These are phyloP conservation scores for Amanita rubescens DNA, from an alignment of 768 basidiomycete species.

Conservation along the genomic window DNA sequence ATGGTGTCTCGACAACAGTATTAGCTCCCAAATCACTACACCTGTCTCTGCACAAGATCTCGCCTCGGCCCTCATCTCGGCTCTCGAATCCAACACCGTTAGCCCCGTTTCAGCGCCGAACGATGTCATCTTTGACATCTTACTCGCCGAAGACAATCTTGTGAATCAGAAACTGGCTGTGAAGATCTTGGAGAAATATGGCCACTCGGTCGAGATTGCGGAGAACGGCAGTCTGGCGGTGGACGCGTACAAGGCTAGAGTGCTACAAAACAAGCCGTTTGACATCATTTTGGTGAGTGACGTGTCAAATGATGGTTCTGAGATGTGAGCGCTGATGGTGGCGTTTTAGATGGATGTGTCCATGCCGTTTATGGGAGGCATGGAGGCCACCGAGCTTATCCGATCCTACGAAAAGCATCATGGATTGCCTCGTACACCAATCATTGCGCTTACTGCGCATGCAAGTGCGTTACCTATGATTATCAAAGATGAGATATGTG, in stretches of 20 bases:
- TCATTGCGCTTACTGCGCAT: conserved; percentile 95
- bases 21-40: conserved; percentile 90
- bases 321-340: conserved; percentile 2
- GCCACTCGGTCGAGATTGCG: conserved; percentile 92
- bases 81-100: conserved; percentile 91
- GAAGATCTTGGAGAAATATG: conserved; percentile 94
- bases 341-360: conserved; percentile 86
- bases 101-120: conserved; percentile 81
- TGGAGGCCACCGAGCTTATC: conserved; percentile 94
- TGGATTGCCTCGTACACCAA: conserved; percentile 69
- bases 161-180: conserved; percentile 96
- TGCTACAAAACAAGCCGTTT: conserved; percentile 65
- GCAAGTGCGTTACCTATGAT: conserved; percentile 63
- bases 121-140: conserved; percentile 84
- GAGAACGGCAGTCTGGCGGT: conserved; percentile 95
- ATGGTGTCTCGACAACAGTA: conserved; percentile 95
- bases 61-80: conserved; percentile 85
- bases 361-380: conserved; percentile 98
- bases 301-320: background rate
- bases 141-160: conserved; percentile 94
- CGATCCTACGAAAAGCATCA: conserved; percentile 75
- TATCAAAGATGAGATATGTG: conserved; percentile 7
- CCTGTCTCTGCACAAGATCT: conserved; percentile 87
- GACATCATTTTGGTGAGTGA: conserved; percentile 81
- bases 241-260: conserved; percentile 81